Percentiles rank a stretch among this genome's conserved stretches.
Evolutionary conservation across 2,329 filamentous ascomycete species (phyloP).

Genomic region (Fusarium drepaniforme): DNA sequence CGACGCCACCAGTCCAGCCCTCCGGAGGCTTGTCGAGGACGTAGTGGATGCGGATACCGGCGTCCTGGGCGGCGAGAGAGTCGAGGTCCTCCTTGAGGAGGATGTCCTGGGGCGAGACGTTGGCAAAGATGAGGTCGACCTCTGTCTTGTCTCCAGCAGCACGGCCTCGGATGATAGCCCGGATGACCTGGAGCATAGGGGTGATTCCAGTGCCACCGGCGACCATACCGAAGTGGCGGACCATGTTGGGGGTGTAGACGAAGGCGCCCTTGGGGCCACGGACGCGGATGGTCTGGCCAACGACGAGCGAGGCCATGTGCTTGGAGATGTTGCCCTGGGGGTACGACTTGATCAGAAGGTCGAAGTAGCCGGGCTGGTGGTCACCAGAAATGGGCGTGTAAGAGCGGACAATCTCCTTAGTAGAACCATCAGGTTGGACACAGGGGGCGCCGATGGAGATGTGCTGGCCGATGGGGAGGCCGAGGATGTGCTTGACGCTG

Average conservation of each 20-base stretch:
- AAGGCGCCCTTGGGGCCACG: conserved; percentile 97
- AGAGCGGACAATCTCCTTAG: conserved; percentile 88
- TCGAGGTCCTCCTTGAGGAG: conserved; percentile 94
- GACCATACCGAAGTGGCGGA: conserved; percentile 96
- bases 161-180: conserved; percentile 87
- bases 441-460: conserved; percentile 92
- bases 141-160: conserved; percentile 85
- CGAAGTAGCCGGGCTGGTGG: conserved; percentile 90
- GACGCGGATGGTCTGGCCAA: conserved; percentile 91
- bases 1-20: conserved; percentile 91
- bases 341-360: conserved; percentile 98
- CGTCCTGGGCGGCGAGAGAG: conserved; percentile 79
- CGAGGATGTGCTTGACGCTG: conserved; percentile 82
- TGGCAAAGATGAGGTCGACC: conserved; percentile 96
- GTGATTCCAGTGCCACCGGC: conserved; percentile 98
- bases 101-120: conserved; percentile 93
- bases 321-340: conserved; percentile 97
- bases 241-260: conserved; percentile 97
- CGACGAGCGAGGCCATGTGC: conserved; percentile 83
- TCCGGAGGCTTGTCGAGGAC: conserved; percentile 96
- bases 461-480: conserved; percentile 98
- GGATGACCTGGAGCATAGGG: conserved; percentile 96
- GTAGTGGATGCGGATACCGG: conserved; percentile 89
- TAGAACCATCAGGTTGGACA: conserved; percentile 73
- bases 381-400: conserved; percentile 95